Percentiles rank a stretch among this genome's conserved stretches.
Evolutionary conservation across 140 eudicot genomes (phyloP).

Genomic region (Senecio squalidus): DNA sequence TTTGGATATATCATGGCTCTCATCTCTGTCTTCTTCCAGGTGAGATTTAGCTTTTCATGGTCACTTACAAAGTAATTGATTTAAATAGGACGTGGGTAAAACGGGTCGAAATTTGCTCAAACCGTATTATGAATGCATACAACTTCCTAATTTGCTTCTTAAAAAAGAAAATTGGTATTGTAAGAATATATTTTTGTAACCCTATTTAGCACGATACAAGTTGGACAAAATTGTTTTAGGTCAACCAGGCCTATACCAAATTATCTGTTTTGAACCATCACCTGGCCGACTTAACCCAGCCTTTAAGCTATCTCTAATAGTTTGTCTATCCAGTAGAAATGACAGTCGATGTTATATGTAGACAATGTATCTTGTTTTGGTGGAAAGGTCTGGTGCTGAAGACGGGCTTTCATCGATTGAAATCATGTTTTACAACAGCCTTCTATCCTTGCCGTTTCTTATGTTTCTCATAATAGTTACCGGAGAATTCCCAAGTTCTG

Average conservation of each 20-base stretch:
- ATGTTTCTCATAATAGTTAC: slow-evolving; percentile 69
- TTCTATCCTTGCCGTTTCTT: slow-evolving; percentile 79
- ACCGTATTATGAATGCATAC: background rate
- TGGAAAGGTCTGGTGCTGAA: slow-evolving; percentile 93
- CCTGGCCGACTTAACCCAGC: background rate
- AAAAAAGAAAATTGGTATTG: background rate
- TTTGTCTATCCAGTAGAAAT: background rate
- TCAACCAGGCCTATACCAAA: background rate
- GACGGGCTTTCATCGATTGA: slow-evolving; percentile 94
- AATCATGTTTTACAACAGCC: slow-evolving; percentile 92
- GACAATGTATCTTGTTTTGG: slow-evolving; percentile 99
- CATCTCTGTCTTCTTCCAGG: slow-evolving; percentile 92
- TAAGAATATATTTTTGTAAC: background rate
- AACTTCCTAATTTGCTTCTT: background rate
- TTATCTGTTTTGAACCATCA: background rate
- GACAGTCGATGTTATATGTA: slow-evolving; percentile 35
- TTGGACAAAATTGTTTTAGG: background rate
- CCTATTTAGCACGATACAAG: background rate
- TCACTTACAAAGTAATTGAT: background rate
- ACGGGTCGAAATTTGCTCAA: background rate
- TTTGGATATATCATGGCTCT: slow-evolving; percentile 85
- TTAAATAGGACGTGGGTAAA: too few relatives aligned
- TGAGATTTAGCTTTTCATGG: slow-evolving; percentile 11
- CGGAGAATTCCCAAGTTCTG: slow-evolving; percentile 76
- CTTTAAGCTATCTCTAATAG: background rate